These are phyloP conservation scores for Spiromastix sp. DNA, from an alignment of 2,329 filamentous ascomycete species.

Conservation along the genomic window DNA sequence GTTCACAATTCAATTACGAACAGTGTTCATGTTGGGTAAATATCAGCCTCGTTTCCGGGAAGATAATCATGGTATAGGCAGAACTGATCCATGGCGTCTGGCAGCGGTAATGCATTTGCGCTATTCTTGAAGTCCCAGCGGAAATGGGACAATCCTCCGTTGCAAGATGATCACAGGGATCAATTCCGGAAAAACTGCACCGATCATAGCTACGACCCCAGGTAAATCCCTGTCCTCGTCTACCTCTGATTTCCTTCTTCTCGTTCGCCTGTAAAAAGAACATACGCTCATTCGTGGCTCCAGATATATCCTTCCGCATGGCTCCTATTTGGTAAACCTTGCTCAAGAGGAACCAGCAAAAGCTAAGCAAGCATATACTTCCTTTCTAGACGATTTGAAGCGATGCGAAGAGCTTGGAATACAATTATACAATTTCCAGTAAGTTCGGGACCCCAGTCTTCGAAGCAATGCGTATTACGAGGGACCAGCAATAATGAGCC, in stretches of 20 bases:
- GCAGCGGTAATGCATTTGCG: constrained; percentile 78
- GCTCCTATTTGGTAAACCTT: constrained; percentile 92
- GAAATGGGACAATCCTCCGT: constrained; percentile 79
- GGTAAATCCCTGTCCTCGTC: not conserved
- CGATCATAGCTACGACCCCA: constrained; percentile 55
- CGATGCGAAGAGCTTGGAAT: constrained; percentile 83
- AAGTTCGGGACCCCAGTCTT: constrained; percentile 11
- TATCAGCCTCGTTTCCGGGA: constrained; percentile 4
- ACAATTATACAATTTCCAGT: constrained; percentile 91
- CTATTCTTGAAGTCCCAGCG: constrained; percentile 93
- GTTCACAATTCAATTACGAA: constrained; percentile 83
- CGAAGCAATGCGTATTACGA: not conserved
- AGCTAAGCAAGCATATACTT: constrained; percentile 71
- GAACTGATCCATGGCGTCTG: too few species aligned
- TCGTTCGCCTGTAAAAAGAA: not conserved
- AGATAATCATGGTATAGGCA: too few species aligned
- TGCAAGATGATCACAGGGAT: constrained; percentile 56
- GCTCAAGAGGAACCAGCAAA: constrained; percentile 73
- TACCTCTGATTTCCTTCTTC: not conserved
- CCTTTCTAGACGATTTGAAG: constrained; percentile 78
- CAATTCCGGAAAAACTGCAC: constrained; percentile 61
- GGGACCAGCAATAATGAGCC: not conserved
- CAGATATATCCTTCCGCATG: constrained; percentile 73
- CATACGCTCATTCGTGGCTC: constrained; percentile 9
- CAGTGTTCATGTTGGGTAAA: constrained; percentile 59